Percentiles rank a stretch among this genome's conserved stretches.
These are phyloP conservation scores for Pyrus communis DNA, from an alignment of 306 rosid species.

Conservation along the genomic window DNA sequence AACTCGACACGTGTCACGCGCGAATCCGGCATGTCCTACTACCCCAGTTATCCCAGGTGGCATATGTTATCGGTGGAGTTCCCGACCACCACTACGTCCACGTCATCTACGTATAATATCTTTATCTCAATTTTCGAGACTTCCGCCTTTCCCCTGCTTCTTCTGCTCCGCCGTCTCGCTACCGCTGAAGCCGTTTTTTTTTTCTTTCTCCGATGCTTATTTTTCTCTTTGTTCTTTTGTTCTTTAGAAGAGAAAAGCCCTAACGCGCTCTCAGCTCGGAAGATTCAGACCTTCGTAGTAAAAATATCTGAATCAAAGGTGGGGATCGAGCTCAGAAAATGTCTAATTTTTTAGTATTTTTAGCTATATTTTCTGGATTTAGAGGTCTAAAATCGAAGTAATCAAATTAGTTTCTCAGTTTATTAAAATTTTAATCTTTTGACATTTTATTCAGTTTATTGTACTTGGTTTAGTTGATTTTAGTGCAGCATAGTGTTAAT, in stretches of 20 bases:
- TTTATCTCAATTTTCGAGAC: not conserved
- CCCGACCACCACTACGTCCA: constrained; percentile 6
- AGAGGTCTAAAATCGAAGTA: not conserved
- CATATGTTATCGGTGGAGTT: not conserved
- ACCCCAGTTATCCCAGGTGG: not conserved
- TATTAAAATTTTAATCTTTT: no score
- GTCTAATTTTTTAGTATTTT: no score
- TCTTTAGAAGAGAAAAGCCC: not conserved
- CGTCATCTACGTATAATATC: constrained; percentile 2
- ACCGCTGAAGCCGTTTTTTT: not conserved
- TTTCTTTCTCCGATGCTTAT: not conserved
- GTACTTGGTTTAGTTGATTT: not conserved
- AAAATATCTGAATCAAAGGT: not conserved
- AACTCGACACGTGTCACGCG: constrained; percentile 1
- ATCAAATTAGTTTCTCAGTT: not conserved
- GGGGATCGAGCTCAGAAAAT: no score
- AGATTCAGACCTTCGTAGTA: no score
- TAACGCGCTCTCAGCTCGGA: not conserved
- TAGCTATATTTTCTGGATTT: no score
- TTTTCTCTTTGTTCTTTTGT: not conserved
- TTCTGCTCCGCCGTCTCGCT: not conserved
- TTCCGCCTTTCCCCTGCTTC: not conserved
- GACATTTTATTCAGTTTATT: no score
- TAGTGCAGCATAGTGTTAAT: not conserved
- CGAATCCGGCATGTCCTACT: not conserved